Evolutionary conservation across 441 rosid genomes (phyloP), one percentile per base, ranked within the genome.

Genomic region (Euphorbia neoarborescens): DNA sequence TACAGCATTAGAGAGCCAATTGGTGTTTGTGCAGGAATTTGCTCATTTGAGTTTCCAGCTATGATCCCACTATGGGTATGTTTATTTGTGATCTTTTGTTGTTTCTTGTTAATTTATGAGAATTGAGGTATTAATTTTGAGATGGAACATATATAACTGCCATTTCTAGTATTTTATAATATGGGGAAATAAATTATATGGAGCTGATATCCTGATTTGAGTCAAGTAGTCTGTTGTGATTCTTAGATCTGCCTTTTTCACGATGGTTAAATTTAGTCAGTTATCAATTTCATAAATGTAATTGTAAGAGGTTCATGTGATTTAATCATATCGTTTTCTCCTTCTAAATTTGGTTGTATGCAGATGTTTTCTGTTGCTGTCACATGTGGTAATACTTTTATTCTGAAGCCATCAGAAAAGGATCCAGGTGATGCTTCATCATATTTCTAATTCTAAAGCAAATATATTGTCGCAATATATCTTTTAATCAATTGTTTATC

Each of bases 281-380:
- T n/a, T 34, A 37, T 53, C 13, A 60, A 10, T 69, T 57, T 53
- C n/a, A 10, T 28, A 24, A 37, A 48, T 37, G 27, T 58, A 53
- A 53, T 71, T 56, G 37, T 66, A 24, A n/a, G 40, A 35, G 28
- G 37, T 46, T 38, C 12, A 30, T 30, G 24, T 37, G 13, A 7
- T 74, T 35, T 66, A 17, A 22, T 37, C 24, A 6, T 20, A 14
- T 68, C 1, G 6, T 19, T 64, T 42, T 13, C 11, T 50, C 35
- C 28, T 63, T 56, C 5, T 9, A 30, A 44, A 73, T 62, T 4
- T 34, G 78, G 37, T 61, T 66, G 10, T 27, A 10, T 8, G 83
- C 92, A 92, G 98, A 90, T 92, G 94, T 92, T 92, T 78, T 90
- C 98, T 0, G 62, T 90, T 69, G 98, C 98, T 13, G 86, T 87